phyloP scores from a whole-genome alignment of 495 filamentous ascomycete genomes.

The Pseudoneurospora amorphoporcata region DNA sequence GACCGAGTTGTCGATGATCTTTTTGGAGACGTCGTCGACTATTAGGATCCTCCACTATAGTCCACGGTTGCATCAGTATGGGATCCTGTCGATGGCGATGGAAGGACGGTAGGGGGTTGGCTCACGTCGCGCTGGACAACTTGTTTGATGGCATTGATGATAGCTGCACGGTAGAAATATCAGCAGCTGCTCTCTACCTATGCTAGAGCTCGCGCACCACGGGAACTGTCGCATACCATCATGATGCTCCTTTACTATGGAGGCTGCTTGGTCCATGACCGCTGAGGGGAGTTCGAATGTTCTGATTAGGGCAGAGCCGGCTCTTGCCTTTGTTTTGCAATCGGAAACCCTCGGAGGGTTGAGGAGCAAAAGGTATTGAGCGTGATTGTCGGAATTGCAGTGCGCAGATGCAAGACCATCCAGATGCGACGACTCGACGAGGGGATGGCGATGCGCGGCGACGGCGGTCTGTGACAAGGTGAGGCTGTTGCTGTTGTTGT shows the following conservation, averaged over 20 bases:
- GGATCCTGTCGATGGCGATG: not conserved
- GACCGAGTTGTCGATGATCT: slow-evolving; percentile 75
- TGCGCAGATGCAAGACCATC: not conserved
- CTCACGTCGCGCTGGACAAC: slow-evolving; percentile 47
- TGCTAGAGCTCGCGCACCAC: not conserved
- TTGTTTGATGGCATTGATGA: slow-evolving; percentile 43
- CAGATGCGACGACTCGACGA: not conserved
- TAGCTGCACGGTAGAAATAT: slow-evolving; percentile 5
- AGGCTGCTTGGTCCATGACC: slow-evolving; percentile 22
- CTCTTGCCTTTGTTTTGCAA: slow-evolving; percentile 1
- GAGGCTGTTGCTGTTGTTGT: not conserved
- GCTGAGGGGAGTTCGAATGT: not conserved
- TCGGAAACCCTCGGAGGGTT: not conserved
- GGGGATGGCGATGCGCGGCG: not conserved
- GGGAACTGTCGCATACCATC: slow-evolving; percentile 14
- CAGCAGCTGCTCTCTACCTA: not conserved
- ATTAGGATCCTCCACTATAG: slow-evolving; percentile 91
- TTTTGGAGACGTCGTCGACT: slow-evolving; percentile 67
- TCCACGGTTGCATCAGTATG: slow-evolving; percentile 6
- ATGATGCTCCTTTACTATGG: slow-evolving; percentile 27
- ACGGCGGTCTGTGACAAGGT: not conserved
- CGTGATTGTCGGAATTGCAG: not conserved
- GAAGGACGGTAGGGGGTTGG: slow-evolving; percentile 7
- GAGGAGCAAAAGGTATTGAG: not conserved
- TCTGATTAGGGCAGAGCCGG: slow-evolving; percentile 3